These are phyloP conservation scores for Blastomyces emzantsi DNA, from an alignment of 2,329 filamentous ascomycete genomes.

Conservation along the genomic window DNA sequence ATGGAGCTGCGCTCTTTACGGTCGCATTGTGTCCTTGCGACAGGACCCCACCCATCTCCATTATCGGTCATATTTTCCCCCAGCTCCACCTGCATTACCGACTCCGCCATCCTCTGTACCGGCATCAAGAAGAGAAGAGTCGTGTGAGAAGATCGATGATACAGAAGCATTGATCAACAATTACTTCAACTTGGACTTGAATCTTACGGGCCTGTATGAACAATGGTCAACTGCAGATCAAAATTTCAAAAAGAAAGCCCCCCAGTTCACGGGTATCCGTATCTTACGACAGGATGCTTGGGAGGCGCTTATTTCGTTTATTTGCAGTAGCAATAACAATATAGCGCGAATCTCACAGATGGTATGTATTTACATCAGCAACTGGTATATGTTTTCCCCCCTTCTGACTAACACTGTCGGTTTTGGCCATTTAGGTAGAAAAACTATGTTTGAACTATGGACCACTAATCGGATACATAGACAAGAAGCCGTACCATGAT, in stretches of 20 bases:
- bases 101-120: slow-evolving; percentile 33
- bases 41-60: slow-evolving; percentile 73
- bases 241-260: slow-evolving; percentile 82
- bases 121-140: slow-evolving; percentile 23
- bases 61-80: slow-evolving; percentile 61
- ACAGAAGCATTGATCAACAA: slow-evolving; percentile 65
- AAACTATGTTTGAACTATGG: slow-evolving; percentile 87
- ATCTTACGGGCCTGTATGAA: slow-evolving; percentile 66
- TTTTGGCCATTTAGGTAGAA: slow-evolving; percentile 48
- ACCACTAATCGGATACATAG: slow-evolving; percentile 60
- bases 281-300: slow-evolving; percentile 93
- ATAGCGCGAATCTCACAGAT: slow-evolving; percentile 92
- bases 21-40: slow-evolving; percentile 72
- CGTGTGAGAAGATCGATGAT: slow-evolving; percentile 48
- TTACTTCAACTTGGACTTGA: slow-evolving; percentile 79
- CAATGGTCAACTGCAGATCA: slow-evolving; percentile 79
- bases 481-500: slow-evolving; percentile 67
- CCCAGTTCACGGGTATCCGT: slow-evolving; percentile 79
- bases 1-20: slow-evolving; percentile 84
- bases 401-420: slow-evolving; percentile 2
- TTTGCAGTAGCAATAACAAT: slow-evolving; percentile 99
- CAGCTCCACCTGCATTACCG: slow-evolving; percentile 25
- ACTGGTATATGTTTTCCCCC: not conserved
- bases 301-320: slow-evolving; percentile 90
- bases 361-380: slow-evolving; percentile 42